These are phyloP conservation scores for Centella asiatica DNA, from an alignment of 129 eudicot species.

Conservation along the genomic window DNA sequence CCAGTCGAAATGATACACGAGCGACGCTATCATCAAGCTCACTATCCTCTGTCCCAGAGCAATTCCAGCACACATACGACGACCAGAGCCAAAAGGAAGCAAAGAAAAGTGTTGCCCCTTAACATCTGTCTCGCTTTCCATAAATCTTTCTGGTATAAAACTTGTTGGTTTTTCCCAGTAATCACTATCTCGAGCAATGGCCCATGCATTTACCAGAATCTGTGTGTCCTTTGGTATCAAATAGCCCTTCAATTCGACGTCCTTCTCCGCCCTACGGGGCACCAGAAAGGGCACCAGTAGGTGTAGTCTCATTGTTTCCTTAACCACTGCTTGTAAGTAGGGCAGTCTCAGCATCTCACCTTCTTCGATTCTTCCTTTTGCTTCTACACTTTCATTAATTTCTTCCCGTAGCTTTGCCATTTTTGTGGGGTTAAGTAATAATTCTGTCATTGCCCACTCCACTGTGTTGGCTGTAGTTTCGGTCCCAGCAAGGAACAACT, in stretches of 20 bases:
- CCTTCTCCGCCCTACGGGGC: slow-evolving; percentile 25
- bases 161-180: slow-evolving; percentile 29
- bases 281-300: slow-evolving; percentile 6
- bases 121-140: slow-evolving; percentile 15
- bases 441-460: slow-evolving; percentile 28
- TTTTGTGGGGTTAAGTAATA: slow-evolving; percentile 21
- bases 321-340: slow-evolving; percentile 8
- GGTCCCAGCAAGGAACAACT: slow-evolving; percentile 14
- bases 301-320: slow-evolving; percentile 9
- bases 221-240: slow-evolving; percentile 24
- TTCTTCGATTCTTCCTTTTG: slow-evolving; percentile 26
- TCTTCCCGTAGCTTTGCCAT: slow-evolving; percentile 24
- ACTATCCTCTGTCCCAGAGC: slow-evolving; percentile 25
- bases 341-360: slow-evolving; percentile 15
- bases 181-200: slow-evolving; percentile 25
- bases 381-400: slow-evolving; percentile 11
- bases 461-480: slow-evolving; percentile 23
- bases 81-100: slow-evolving; percentile 37
- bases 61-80: slow-evolving; percentile 39
- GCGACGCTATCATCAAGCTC: slow-evolving; percentile 27
- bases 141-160: slow-evolving; percentile 32
- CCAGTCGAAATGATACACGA: slow-evolving; percentile 34
- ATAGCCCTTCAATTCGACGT: slow-evolving; percentile 20
- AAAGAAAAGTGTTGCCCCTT: slow-evolving; percentile 25
- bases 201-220: slow-evolving; percentile 27